Evolutionary conservation across 2,329 filamentous ascomycete genomes (phyloP), one percentile per base, ranked within the genome.

Genomic region (Microcera coccophila): DNA sequence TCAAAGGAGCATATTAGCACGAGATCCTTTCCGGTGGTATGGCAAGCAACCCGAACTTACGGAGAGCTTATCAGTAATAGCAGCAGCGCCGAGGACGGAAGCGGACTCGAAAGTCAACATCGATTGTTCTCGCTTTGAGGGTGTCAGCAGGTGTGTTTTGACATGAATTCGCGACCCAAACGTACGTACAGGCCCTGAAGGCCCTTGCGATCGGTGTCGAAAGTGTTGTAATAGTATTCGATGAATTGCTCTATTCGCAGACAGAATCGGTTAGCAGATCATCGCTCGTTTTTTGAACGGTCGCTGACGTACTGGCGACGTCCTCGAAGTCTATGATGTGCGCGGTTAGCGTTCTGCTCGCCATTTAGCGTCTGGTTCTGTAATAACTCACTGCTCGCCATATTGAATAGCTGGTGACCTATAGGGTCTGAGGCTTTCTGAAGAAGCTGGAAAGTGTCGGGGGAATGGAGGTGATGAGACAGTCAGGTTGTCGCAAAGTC

Each of bases 51-150:
- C n/a, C n/a, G n/a, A n/a, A 67, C 81, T 58, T 74, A 97, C 91
- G 47, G 68, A 65, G 49, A 97, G 79, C 78, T 96, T 96, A 67
- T 88, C 82, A 41, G 84, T 71, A 58, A 98, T 96, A 22, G 64
- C 64, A 18, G 57, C 62, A 26, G 72, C 70, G 50, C 91, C 90
- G 60, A 81, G 74, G 47, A 79, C 68, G 12, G 84, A 81, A 34
- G 73, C 58, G 36, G 77, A 82, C 78, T 97, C 89, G 62, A 96
- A 97, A 38, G 91, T 96, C 69, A 97, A 77, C 86, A 95, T 95
- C 37, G 93, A 97, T 48, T 84, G 68, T 4, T 85, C 78, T 61
- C 86, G 82, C 89, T 95, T 61, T 43, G n/a, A 9, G 24, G 12
- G 21, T 35, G 34, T 45, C 49, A 51, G 50, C 36, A 34, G 8